Percentiles rank a stretch among this genome's conserved stretches.
Conservation (phyloP, 306 rosid species). For the Prunus campanulata region DNA sequence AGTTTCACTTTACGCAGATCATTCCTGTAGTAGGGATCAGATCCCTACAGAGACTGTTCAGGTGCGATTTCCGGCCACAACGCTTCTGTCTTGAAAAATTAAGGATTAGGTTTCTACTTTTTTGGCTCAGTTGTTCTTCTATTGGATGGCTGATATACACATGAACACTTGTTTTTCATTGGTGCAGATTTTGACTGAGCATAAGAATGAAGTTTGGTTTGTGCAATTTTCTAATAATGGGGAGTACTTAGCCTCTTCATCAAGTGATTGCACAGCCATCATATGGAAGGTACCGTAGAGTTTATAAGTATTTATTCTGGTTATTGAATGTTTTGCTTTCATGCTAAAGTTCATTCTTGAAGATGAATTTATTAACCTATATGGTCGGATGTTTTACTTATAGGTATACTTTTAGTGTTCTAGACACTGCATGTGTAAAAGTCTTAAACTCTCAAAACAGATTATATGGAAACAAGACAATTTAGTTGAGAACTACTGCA, state of each 20-base stretch:
- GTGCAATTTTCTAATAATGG: conserved; percentile 90
- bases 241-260: conserved; percentile 80
- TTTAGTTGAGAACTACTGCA: not conserved
- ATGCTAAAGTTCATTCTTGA: conserved; percentile 5
- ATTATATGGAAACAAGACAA: not conserved
- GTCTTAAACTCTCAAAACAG: not conserved
- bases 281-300: conserved; percentile 75
- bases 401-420: too few species aligned
- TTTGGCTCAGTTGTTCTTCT: not conserved
- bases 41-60: conserved; percentile 77
- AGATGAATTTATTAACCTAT: not conserved
- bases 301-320: conserved; percentile 12
- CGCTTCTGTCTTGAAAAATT: conserved; percentile 5
- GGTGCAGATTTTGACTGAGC: conserved; percentile 82
- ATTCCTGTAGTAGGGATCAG: conserved; percentile 62
- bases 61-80: conserved; percentile 40
- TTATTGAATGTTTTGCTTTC: conserved; percentile 16
- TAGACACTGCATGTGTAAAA: not conserved
- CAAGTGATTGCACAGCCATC: conserved; percentile 83
- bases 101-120: not conserved
- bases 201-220: conserved; percentile 90
- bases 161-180: conserved; percentile 21
- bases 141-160: conserved; percentile 5
- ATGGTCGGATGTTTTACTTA: not conserved
- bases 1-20: conserved; percentile 73